These are phyloP conservation scores for Trichocomaceae sp. DNA, from an alignment of 2,329 filamentous ascomycete species.

Conservation along the genomic window DNA sequence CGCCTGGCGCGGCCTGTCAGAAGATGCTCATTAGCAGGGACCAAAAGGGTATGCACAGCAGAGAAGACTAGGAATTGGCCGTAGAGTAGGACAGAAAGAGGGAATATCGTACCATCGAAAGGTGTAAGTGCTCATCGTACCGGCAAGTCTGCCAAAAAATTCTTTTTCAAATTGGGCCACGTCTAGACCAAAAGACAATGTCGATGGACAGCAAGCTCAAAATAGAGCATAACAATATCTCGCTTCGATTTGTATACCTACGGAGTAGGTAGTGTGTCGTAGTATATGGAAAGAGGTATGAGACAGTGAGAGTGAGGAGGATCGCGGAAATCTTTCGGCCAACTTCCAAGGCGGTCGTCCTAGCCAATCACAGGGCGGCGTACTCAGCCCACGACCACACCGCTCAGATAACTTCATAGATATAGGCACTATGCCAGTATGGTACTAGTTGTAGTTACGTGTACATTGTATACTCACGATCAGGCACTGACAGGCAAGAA, in stretches of 20 bases:
- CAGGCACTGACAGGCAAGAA: neutral
- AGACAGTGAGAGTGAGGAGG: neutral
- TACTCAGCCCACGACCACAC: neutral
- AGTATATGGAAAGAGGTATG: neutral
- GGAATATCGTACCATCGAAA: constrained; percentile 30
- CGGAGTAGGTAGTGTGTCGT: too few relatives aligned
- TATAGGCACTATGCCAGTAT: too few relatives aligned
- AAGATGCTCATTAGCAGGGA: neutral
- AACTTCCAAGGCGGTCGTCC: neutral
- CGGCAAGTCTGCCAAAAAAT: too few relatives aligned
- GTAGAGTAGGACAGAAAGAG: neutral
- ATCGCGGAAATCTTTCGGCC: neutral
- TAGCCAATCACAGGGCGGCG: neutral
- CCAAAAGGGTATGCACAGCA: neutral
- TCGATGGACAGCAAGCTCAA: neutral
- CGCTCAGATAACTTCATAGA: neutral
- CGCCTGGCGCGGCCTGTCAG: constrained; percentile 69
- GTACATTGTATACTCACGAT: neutral
- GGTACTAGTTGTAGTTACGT: too few relatives aligned
- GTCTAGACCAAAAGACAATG: neutral
- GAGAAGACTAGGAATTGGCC: neutral
- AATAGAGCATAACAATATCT: neutral
- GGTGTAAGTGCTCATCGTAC: constrained; percentile 29
- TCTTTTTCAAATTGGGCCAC: neutral
- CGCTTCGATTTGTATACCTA: too few relatives aligned